Percentiles rank a stretch among this genome's conserved stretches.
Evolutionary conservation across 371 early-diverging fungal species (phyloP).

Genomic region (Saksenaea vasiformis): DNA sequence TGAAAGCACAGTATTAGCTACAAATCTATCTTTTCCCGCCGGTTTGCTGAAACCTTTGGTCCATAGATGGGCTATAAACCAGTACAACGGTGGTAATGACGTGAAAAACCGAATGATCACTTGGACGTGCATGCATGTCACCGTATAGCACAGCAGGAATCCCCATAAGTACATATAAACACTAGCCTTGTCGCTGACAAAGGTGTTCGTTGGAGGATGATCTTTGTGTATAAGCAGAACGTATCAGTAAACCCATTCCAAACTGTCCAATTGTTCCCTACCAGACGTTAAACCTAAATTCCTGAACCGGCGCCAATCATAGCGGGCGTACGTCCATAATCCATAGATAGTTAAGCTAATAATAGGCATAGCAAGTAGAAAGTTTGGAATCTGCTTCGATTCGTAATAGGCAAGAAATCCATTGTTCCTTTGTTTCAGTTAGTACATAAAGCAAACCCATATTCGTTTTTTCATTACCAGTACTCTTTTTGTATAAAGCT

Average conservation of each 20-base stretch:
- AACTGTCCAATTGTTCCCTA: not conserved
- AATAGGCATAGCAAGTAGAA: conserved; percentile 86
- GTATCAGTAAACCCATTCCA: not conserved
- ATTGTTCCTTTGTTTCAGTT: conserved; percentile 57
- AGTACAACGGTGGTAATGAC: conserved; percentile 78
- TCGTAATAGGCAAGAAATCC: conserved; percentile 87
- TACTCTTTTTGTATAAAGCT: conserved; percentile 86
- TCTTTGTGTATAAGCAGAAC: not conserved
- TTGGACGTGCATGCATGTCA: conserved; percentile 87
- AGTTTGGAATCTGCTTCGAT: conserved; percentile 85
- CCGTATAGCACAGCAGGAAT: conserved; percentile 58
- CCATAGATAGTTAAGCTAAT: conserved; percentile 64
- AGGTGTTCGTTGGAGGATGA: conserved; percentile 1
- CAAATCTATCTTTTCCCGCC: conserved; percentile 14
- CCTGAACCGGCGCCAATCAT: conserved; percentile 54
- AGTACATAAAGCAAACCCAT: not conserved
- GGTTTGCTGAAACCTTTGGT: conserved; percentile 15
- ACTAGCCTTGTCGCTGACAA: conserved; percentile 11
- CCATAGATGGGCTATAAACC: conserved; percentile 72
- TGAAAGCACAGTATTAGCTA: conserved; percentile 37
- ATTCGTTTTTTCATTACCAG: conserved; percentile 60
- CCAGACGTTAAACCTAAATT: conserved; percentile 47
- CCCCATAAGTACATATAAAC: conserved; percentile 73
- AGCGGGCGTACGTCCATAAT: conserved; percentile 52
- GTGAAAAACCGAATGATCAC: conserved; percentile 89